Evolutionary conservation across 1,139 yeast species (phyloP), one percentile per base, ranked within the genome.

Genomic region (Geotrichum armillariae): DNA sequence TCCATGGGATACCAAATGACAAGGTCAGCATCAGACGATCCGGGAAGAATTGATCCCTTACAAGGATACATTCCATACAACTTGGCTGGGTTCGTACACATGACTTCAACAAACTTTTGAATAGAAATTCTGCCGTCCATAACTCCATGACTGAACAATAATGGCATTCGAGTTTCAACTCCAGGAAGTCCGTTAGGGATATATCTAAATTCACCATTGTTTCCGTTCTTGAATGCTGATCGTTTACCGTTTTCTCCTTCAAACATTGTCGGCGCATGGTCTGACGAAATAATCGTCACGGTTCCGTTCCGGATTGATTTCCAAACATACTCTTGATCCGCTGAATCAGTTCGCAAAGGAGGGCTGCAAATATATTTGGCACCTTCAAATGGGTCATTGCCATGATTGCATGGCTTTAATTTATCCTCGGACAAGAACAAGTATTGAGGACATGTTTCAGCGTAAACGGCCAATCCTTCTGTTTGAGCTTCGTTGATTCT

Each of bases 381-480:
- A 2, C 78, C 76, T 58, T 69, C 73, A 53, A 72, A 74, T 35
- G 61, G 55, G 42, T 66, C 68, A 3, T 50, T 16, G 12, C 22
- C 63, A 58, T 38, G 45, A n/a, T 16, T 17, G 21, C 42, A 40
- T 17, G 39, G 40, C 43, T 66, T 66, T 53, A 74, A 56, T 43
- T 67, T 62, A 40, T 69, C 71, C 36, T 69, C 66, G 12, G 75
- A 73, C 31, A 75, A 60, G 45, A 74, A 68, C 20, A 75, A 59
- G 56, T 75, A 75, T 56, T 75, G 79, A 1, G 79, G 79, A 57
- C 79, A 75, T 1, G 79, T 75, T 58, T 75, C 79, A 2, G 78
- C 76, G 54, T 63, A 71, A 9, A 75, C 66, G 12, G 76, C 75
- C 18, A 66, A 62, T 37, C 71, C 64, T 31, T 66, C 62, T 17